Conservation (phyloP, 2,329 filamentous ascomycete genomes). For the Cercospora brassicicola region DNA sequence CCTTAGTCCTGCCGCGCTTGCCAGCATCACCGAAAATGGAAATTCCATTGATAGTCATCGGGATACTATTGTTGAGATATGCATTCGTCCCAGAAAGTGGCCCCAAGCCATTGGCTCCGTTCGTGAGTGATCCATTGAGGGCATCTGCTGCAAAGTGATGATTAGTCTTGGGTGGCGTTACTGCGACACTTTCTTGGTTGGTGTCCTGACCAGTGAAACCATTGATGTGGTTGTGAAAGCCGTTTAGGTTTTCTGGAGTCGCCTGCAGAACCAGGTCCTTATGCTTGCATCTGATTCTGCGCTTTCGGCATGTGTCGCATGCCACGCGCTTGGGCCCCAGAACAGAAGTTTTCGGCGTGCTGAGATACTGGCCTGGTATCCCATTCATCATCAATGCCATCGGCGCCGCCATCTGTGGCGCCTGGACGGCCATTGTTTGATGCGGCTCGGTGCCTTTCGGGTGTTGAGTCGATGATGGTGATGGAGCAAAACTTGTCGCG, state of each 20-base stretch:
- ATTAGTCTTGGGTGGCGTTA: conserved; percentile 29
- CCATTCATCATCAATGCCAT: conserved; percentile 33
- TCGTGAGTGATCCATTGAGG: conserved; percentile 11
- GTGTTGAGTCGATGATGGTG: conserved; percentile 23
- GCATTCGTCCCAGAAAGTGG: conserved; percentile 37
- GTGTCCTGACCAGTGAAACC: conserved; percentile 19
- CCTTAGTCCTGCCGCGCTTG: conserved; percentile 55
- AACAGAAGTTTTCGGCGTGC: conserved; percentile 58
- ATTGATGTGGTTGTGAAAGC: conserved; percentile 18
- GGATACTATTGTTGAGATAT: conserved; percentile 39
- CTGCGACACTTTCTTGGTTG: conserved; percentile 33
- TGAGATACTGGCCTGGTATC: conserved; percentile 42
- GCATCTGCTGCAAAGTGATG: conserved; percentile 20
- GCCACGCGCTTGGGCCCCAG: conserved; percentile 61
- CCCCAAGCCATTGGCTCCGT: conserved; percentile 20
- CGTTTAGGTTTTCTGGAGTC: conserved; percentile 19
- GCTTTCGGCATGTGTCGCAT: conserved; percentile 63
- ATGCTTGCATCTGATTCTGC: conserved; percentile 63
- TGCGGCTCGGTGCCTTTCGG: conserved; percentile 30
- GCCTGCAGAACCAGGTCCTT: conserved; percentile 53
- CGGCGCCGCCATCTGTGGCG: conserved; percentile 25
- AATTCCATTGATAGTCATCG: conserved; percentile 57
- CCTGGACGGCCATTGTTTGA: conserved; percentile 26
- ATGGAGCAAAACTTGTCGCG: conserved; percentile 28
- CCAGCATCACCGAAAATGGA: conserved; percentile 54